Percentiles rank a stretch among this genome's conserved stretches.
These are phyloP conservation scores for Vachellia collinsii DNA, from an alignment of 306 rosid genomes.

Conservation along the genomic window DNA sequence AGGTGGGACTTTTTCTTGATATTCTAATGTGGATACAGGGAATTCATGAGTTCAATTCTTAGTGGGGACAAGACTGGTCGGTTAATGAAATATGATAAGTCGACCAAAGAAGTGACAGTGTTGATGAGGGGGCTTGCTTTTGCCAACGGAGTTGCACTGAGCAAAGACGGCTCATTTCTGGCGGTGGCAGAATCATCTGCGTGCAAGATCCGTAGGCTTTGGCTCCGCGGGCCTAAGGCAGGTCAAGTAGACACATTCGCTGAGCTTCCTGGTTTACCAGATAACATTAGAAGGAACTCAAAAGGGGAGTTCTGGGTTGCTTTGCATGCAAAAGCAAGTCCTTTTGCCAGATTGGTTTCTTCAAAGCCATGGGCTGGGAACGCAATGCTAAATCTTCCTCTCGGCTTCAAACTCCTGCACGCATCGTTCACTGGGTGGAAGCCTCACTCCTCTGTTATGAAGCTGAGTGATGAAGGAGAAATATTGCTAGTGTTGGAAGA, in stretches of 20 bases:
- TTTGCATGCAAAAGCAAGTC: conserved; percentile 66
- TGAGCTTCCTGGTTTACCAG: conserved; percentile 79
- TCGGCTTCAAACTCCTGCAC: conserved; percentile 65
- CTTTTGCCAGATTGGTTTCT: conserved; percentile 48
- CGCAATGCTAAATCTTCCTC: conserved; percentile 55
- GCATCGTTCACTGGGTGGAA: conserved; percentile 59
- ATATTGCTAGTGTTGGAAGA: conserved; percentile 77
- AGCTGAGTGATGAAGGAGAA: conserved; percentile 68
- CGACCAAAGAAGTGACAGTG: conserved; percentile 70
- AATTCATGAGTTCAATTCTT: conserved; percentile 67
- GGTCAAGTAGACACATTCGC: conserved; percentile 70
- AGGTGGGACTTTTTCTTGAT: too few species aligned
- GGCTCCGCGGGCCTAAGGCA: conserved; percentile 83
- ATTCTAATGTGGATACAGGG: conserved; percentile 44
- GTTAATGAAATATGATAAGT: conserved; percentile 64
- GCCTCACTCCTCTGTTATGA: conserved; percentile 72
- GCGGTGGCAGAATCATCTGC: conserved; percentile 75
- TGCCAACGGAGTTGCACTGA: conserved; percentile 85
- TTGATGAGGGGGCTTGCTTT: conserved; percentile 63
- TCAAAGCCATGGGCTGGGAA: conserved; percentile 66
- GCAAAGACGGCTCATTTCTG: conserved; percentile 73
- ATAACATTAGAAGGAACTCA: conserved; percentile 71
- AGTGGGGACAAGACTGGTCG: conserved; percentile 77
- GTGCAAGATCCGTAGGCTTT: conserved; percentile 64
- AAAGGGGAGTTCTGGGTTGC: conserved; percentile 92